These are phyloP conservation scores for Pseudotsuga menziesii DNA, from an alignment of 75 land plant species.

Conservation along the genomic window DNA sequence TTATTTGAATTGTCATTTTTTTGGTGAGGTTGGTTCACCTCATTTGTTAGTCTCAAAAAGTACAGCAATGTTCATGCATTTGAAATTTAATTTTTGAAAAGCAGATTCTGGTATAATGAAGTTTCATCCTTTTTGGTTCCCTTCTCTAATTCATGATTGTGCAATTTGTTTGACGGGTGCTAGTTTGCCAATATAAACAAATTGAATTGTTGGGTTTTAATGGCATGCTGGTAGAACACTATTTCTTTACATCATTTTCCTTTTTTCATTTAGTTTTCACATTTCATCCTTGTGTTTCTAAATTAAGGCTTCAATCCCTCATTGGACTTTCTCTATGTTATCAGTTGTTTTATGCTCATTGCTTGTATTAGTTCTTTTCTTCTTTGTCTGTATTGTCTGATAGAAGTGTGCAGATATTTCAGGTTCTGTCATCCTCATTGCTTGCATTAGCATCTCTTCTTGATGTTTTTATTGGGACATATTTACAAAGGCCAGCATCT, in stretches of 20 bases:
- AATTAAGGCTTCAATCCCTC: neutral
- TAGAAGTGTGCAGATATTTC: conserved; percentile 8
- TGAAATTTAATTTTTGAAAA: no score
- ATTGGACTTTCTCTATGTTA: neutral
- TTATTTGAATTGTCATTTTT: no score
- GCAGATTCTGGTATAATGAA: neutral
- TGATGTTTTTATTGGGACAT: conserved; percentile 46
- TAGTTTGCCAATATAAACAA: neutral
- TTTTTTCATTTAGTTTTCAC: neutral
- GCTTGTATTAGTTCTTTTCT: conserved; percentile 29
- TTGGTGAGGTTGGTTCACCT: no score
- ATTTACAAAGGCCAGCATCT: conserved; percentile 23
- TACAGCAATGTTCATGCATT: no score
- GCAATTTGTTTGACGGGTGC: neutral
- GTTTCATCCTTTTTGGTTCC: neutral
- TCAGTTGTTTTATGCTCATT: neutral
- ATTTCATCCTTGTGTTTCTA: neutral
- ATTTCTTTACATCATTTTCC: neutral
- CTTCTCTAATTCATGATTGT: neutral
- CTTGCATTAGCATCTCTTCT: conserved; percentile 79
- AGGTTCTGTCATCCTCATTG: conserved; percentile 83
- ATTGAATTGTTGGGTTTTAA: neutral
- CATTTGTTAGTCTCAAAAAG: no score
- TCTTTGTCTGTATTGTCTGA: neutral
- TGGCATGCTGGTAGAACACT: neutral